Evolutionary conservation across 306 rosid species (phyloP), one percentile per base, ranked within the genome.

Genomic region (Gynostemma pentaphyllum): DNA sequence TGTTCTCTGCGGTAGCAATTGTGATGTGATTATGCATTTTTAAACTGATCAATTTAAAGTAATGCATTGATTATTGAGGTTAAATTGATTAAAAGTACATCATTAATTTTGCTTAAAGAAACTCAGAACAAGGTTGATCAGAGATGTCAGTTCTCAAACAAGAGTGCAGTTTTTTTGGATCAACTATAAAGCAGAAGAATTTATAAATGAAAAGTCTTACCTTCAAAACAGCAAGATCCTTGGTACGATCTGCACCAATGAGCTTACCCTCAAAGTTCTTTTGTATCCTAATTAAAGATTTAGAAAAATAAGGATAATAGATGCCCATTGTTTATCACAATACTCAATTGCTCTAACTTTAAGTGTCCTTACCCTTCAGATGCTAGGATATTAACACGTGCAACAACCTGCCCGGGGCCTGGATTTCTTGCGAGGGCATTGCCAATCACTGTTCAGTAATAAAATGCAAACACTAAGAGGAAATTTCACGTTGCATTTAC

Each of bases 201-300:
- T 22, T 59, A 37, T 18, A 37, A 47, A 1, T 37, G 34, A 60
- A 6, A 63, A 62, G 65, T 3, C 24, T 34, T 75, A 72, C 95
- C 96, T 86, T 88, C 74, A 92, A 70, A 77, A 92, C 85, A 16
- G 96, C 96, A 62, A 92, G 96, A 81, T 92, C 99, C 90, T 92
- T 92, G 29, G 95, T 78, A 29, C 96, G 99, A 66, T 92, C 99
- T 45, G 94, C 96, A 67, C 99, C 99, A 36, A 92, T 28, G 68
- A 92, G 82, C 56, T 29, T 82, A n/a, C 96, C 99, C 80, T 86
- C 99, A 79, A 92, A 92, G 75, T 82, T 92, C 82, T 86, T 84
- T 46, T 79, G 90, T 39, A 88, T 76, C 79, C 99, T 77, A 49
- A 75, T 11, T 48, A 67, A 21, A 37, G 39, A 37, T 16, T 23